Evolutionary conservation across 2,329 filamentous ascomycete genomes (phyloP).

Genomic region (Zymoseptoria brevis): DNA sequence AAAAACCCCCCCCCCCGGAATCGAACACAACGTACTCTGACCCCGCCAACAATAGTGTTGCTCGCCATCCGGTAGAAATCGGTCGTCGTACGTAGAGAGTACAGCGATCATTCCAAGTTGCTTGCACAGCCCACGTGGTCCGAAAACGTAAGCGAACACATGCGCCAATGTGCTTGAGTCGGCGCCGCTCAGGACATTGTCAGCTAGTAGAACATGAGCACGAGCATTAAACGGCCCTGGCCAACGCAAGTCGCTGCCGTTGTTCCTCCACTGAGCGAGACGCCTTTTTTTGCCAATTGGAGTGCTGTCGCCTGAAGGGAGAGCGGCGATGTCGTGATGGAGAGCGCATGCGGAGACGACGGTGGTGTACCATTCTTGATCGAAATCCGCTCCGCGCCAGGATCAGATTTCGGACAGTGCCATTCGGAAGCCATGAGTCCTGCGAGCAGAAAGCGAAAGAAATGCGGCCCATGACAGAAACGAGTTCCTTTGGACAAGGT

Average conservation of each 20-base stretch:
- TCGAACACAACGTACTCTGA: too few species aligned
- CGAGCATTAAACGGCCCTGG: constrained; percentile 74
- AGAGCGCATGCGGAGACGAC: constrained; percentile 67
- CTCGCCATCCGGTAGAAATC: too few species aligned
- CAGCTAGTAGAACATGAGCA: constrained; percentile 66
- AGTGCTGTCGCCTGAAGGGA: constrained; percentile 68
- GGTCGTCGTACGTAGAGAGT: constrained; percentile 36
- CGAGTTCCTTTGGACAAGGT: constrained; percentile 2
- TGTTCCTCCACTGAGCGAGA: constrained; percentile 76
- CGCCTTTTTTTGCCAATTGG: constrained; percentile 80
- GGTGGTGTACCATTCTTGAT: constrained; percentile 60
- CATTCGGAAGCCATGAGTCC: constrained; percentile 15
- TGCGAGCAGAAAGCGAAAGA: constrained; percentile 12
- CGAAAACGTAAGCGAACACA: constrained; percentile 39
- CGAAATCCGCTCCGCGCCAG: constrained; percentile 36
- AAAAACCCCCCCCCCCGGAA: too few species aligned
- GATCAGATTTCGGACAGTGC: constrained; percentile 11
- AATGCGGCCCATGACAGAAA: not conserved
- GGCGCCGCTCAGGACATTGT: constrained; percentile 72
- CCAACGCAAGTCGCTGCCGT: constrained; percentile 73
- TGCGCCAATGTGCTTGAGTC: constrained; percentile 48
- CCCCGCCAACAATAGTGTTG: too few species aligned
- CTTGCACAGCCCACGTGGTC: constrained; percentile 36
- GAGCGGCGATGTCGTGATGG: constrained; percentile 66
- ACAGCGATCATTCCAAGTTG: constrained; percentile 35